These are phyloP conservation scores for Salvia rosmarinus DNA, from an alignment of 257 asterid genomes.

Conservation along the genomic window DNA sequence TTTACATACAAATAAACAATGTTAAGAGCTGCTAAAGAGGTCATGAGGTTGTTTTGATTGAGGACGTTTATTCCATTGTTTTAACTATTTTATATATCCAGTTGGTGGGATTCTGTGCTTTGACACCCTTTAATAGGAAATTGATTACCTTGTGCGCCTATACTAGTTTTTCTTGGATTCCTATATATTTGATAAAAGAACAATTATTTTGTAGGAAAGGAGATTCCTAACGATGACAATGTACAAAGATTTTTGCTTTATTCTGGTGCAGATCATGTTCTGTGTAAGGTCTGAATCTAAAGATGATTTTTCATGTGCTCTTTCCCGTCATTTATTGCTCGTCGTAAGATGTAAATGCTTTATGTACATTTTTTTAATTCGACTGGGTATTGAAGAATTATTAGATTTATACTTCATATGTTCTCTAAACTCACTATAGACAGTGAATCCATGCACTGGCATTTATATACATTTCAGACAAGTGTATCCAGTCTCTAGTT, in stretches of 20 bases:
- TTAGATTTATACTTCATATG: background rate
- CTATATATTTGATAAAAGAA: constrained; percentile 3
- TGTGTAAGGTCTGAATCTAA: constrained; percentile 58
- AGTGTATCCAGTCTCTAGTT: background rate
- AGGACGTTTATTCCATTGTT: background rate
- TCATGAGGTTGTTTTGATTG: background rate
- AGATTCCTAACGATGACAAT: constrained; percentile 63
- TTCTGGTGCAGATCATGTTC: constrained; percentile 73
- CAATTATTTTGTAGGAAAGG: constrained; percentile 60
- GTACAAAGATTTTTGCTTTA: constrained; percentile 53
- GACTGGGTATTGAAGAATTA: background rate
- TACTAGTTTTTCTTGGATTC: too few relatives aligned
- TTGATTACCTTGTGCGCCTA: too few relatives aligned
- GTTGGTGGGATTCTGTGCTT: constrained; percentile 2
- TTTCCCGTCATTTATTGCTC: background rate
- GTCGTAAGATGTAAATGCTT: background rate
- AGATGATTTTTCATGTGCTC: constrained; percentile 15
- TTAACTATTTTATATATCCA: background rate
- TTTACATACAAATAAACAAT: constrained; percentile 15
- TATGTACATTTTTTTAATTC: constrained; percentile 11
- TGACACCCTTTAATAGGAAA: background rate
- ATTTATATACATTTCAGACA: background rate
- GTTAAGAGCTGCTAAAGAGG: constrained; percentile 7
- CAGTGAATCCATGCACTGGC: background rate
- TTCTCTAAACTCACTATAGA: constrained; percentile 2